phyloP scores from a whole-genome alignment of 257 asterid species.

The Galeopsis tetrahit region DNA sequence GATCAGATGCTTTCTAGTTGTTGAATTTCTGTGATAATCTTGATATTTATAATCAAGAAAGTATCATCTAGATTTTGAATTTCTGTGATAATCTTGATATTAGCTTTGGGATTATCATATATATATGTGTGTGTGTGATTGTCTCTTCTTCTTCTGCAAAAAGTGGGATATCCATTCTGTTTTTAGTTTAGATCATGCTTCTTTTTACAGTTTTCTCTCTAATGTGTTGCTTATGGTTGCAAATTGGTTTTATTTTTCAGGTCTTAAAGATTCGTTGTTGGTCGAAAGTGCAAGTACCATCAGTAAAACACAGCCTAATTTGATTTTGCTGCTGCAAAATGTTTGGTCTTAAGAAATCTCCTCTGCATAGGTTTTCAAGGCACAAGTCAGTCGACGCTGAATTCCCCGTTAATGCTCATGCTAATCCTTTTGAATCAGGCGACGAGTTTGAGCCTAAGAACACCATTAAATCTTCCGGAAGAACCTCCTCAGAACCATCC shows the following conservation, averaged over 20 bases:
- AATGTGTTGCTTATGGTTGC: slow-evolving; percentile 22
- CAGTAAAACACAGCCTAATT: slow-evolving; percentile 26
- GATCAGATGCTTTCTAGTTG: slow-evolving; percentile 23
- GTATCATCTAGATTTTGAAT: slow-evolving; percentile 4
- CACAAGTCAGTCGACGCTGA: slow-evolving; percentile 53
- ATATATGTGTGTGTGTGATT: neutral
- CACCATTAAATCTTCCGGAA: slow-evolving; percentile 50
- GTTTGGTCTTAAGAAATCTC: slow-evolving; percentile 73
- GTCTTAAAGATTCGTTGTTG: slow-evolving; percentile 21
- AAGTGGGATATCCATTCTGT: slow-evolving; percentile 1
- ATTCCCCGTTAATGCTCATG: slow-evolving; percentile 23
- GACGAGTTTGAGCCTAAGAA: slow-evolving; percentile 55
- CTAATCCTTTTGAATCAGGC: slow-evolving; percentile 76
- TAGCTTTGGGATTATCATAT: slow-evolving; percentile 11
- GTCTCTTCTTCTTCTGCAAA: slow-evolving; percentile 1
- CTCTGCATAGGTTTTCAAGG: slow-evolving; percentile 58
- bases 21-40: neutral
- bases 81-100: slow-evolving; percentile 15
- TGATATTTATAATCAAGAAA: slow-evolving; percentile 7
- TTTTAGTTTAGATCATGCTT: neutral
- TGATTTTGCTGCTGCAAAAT: slow-evolving; percentile 41
- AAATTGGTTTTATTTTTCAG: slow-evolving; percentile 34
- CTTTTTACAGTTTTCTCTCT: neutral
- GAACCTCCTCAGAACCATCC: slow-evolving; percentile 71
- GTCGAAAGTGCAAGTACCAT: slow-evolving; percentile 26